These are phyloP conservation scores for Teunomyces panamensis DNA, from an alignment of 805 yeast genomes.

Conservation along the genomic window DNA sequence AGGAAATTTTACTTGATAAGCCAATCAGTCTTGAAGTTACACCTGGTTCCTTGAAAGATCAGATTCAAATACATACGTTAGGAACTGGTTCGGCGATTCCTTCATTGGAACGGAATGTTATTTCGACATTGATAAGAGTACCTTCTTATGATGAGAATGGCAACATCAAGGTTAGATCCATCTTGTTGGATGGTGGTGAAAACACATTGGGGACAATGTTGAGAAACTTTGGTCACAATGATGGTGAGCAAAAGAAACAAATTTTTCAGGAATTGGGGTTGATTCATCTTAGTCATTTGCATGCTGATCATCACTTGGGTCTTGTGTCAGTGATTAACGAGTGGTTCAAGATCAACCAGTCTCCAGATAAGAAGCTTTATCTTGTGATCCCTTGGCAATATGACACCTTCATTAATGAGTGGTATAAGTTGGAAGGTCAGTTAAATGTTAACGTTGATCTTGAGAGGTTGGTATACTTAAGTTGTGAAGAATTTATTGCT, in stretches of 20 bases:
- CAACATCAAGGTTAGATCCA: constrained; percentile 33
- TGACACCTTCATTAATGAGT: constrained; percentile 62
- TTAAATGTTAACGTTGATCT: constrained; percentile 28
- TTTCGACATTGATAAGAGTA: constrained; percentile 71
- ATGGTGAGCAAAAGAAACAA: constrained; percentile 27
- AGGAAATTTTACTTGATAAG: constrained; percentile 14
- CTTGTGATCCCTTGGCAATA: constrained; percentile 77
- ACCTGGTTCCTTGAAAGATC: constrained; percentile 34
- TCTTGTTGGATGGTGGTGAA: constrained; percentile 93
- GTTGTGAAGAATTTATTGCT: constrained; percentile 56
- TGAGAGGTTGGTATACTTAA: constrained; percentile 47
- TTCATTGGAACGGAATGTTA: constrained; percentile 78
- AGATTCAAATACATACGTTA: constrained; percentile 67
- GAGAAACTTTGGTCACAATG: constrained; percentile 56
- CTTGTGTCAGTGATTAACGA: constrained; percentile 62
- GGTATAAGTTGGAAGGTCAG: constrained; percentile 50
- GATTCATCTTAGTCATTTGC: constrained; percentile 82
- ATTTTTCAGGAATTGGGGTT: constrained; percentile 61
- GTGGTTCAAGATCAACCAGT: constrained; percentile 53
- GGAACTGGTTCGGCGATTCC: constrained; percentile 97
- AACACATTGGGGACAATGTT: constrained; percentile 73
- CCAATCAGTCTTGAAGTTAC: constrained; percentile 19
- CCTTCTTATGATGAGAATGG: constrained; percentile 42
- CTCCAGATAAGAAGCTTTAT: constrained; percentile 40
- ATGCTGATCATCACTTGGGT: constrained; percentile 97